These are phyloP conservation scores for Crotalaria pallida DNA, from an alignment of 306 rosid genomes.

Conservation along the genomic window DNA sequence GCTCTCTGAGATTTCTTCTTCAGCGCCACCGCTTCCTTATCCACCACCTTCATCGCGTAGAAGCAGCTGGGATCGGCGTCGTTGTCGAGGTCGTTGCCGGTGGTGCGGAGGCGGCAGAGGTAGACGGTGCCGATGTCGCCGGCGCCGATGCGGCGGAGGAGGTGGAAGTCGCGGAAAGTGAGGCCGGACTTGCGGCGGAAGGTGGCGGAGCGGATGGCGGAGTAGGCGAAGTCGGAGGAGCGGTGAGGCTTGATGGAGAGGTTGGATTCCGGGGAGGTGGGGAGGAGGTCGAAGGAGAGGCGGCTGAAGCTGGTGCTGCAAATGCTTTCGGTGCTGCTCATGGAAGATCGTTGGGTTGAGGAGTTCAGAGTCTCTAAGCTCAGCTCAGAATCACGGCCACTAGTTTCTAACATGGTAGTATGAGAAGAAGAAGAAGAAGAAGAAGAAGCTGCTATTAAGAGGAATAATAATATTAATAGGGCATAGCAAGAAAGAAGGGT, in stretches of 20 bases:
- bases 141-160: slow-evolving; percentile 74
- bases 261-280: slow-evolving; percentile 38
- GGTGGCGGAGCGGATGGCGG: slow-evolving; percentile 59
- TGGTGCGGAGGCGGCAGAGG: slow-evolving; percentile 55
- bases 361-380: slow-evolving; percentile 55
- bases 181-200: slow-evolving; percentile 43
- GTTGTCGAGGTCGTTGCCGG: slow-evolving; percentile 1
- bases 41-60: slow-evolving; percentile 97
- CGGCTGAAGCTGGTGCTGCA: slow-evolving; percentile 90
- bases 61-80: slow-evolving; percentile 25
- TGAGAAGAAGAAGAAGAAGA: not conserved
- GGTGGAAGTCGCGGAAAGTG: slow-evolving; percentile 76
- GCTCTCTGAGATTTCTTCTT: slow-evolving; percentile 83
- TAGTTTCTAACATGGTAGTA: slow-evolving; percentile 50
- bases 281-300: slow-evolving; percentile 70
- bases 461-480: too few species aligned
- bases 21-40: slow-evolving; percentile 69
- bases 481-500: slow-evolving; percentile 7
- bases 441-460: too few species aligned
- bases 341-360: slow-evolving; percentile 49
- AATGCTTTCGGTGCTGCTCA: slow-evolving; percentile 80
- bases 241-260: slow-evolving; percentile 78
- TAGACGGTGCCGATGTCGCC: slow-evolving; percentile 96
- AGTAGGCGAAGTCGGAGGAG: slow-evolving; percentile 86
- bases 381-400: slow-evolving; percentile 54